These are phyloP conservation scores for Entoloma clypeatum DNA, from an alignment of 1,284 basidiomycete genomes.

Conservation along the genomic window DNA sequence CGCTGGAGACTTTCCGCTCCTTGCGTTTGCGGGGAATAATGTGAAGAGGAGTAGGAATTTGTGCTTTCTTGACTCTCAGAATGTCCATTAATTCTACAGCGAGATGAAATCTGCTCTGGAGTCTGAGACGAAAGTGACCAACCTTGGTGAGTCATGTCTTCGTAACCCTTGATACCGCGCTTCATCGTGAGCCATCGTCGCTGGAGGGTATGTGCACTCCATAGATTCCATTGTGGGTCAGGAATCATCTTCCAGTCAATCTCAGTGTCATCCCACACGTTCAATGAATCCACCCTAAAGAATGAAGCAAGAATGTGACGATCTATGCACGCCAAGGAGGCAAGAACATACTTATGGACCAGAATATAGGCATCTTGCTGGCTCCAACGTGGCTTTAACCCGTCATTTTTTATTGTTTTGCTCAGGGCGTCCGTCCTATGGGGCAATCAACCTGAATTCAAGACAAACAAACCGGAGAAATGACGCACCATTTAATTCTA, in stretches of 20 bases:
- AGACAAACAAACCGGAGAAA: not conserved
- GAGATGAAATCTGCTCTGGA: slow-evolving; percentile 11
- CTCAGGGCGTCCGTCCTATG: slow-evolving; percentile 70
- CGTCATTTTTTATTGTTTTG: slow-evolving; percentile 66
- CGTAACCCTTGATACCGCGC: slow-evolving; percentile 64
- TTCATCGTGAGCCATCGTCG: slow-evolving; percentile 78
- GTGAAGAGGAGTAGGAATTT: slow-evolving; percentile 40
- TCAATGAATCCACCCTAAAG: slow-evolving; percentile 62
- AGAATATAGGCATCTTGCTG: slow-evolving; percentile 72
- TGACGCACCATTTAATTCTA: slow-evolving; percentile 71
- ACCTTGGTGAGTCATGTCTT: slow-evolving; percentile 77
- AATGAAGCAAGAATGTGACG: slow-evolving; percentile 2
- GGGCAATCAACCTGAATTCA: slow-evolving; percentile 1
- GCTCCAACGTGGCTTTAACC: slow-evolving; percentile 67
- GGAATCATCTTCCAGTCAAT: slow-evolving; percentile 76
- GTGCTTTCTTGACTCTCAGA: slow-evolving; percentile 63
- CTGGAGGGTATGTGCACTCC: slow-evolving; percentile 74
- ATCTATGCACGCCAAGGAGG: too few relatives aligned
- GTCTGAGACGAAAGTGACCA: slow-evolving; percentile 16
- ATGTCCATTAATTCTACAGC: slow-evolving; percentile 74
- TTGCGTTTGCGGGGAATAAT: slow-evolving; percentile 32
- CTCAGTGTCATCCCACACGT: slow-evolving; percentile 75
- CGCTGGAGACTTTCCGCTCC: slow-evolving; percentile 50
- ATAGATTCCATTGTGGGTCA: slow-evolving; percentile 76
- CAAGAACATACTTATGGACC: slow-evolving; percentile 67